Base-by-base conservation (phyloP, 495 filamentous ascomycete genomes). In the Penicillium canariense region DNA sequence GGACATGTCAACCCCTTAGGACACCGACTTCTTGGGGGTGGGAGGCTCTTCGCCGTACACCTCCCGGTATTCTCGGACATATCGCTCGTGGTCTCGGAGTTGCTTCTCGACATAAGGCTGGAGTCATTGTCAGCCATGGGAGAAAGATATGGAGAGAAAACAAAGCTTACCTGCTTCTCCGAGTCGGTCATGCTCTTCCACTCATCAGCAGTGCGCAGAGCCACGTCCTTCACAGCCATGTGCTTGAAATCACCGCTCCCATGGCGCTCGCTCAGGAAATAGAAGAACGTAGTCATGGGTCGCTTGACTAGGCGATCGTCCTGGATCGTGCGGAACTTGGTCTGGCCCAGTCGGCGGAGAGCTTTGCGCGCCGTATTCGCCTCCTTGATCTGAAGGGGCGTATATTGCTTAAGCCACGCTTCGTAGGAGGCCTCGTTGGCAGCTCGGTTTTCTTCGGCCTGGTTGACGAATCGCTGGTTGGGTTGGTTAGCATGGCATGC, bases 341-440 rank as follows among this genome's bases (percentile, higher is more conserved):
- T 67, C 8, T 47, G 50, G 7, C 17, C 45, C 4, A 70, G 45
- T 25, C 66, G 67, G 2, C 63, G 68, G 10, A 92, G 76, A 2
- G 15, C 12, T 1, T 15, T 48, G 35, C 90, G 86, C 17, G 89
- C 89, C 0, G 5, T 42, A 67, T 90, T 92, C 51, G 89, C 88
- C 2, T 71, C 56, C 34, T 69, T 59, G 48, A 91, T 88, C 55
- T 84, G 66, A 4, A 70, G 55, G 2, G 80, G 77, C 5, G 84
- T 77, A 61, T 87, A 69, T 5, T 67, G 70, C 26, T 80, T 64
- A 26, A 92, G 59, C 86, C 86, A 95, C 25, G 75, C 58, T 27
- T 77, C 73, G 56, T 80, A 79, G 0, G 68, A 64, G 17, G 75
- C 73, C 3, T 62, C 54, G 48, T 79, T 80, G 8, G 63, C 61